Conservation (phyloP, 768 basidiomycete species). For the Mrakia frigida region DNA sequence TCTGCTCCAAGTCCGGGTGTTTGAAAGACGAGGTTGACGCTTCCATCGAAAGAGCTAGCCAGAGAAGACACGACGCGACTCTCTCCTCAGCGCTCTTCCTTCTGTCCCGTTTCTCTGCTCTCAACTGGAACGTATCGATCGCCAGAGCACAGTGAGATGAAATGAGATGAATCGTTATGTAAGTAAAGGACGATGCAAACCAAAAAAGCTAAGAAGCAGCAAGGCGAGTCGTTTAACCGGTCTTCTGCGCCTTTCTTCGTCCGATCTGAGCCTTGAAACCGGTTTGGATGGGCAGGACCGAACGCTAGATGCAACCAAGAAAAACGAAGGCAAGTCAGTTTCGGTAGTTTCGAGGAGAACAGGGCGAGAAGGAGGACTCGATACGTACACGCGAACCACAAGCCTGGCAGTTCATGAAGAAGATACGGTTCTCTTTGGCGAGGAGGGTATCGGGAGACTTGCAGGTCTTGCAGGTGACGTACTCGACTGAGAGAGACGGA, state of each 20-base stretch:
- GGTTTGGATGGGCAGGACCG: conserved; percentile 94
- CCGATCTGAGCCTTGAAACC: conserved; percentile 86
- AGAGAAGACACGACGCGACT: too few species aligned
- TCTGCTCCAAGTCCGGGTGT: too few species aligned
- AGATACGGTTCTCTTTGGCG: conserved; percentile 96
- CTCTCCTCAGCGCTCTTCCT: too few species aligned
- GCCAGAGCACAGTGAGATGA: too few species aligned
- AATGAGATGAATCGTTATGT: background rate
- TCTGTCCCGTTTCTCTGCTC: too few species aligned
- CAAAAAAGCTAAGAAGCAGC: background rate
- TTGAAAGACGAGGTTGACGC: too few species aligned
- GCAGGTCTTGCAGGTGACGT: conserved; percentile 99
- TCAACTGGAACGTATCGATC: too few species aligned
- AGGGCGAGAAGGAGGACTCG: background rate
- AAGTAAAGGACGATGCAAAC: background rate
- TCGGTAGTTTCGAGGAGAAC: background rate
- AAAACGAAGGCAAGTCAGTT: background rate
- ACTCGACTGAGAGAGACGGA: conserved; percentile 63
- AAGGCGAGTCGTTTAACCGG: background rate
- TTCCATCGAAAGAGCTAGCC: too few species aligned
- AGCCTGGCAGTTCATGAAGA: conserved; percentile 60
- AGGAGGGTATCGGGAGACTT: conserved; percentile 96
- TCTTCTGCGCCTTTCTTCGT: conserved; percentile 29
- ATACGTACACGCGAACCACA: conserved; percentile 41
- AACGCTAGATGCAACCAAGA: conserved; percentile 57